Evolutionary conservation across 2,329 filamentous ascomycete species (phyloP).

Genomic region (Dothiorella sarmentorum): DNA sequence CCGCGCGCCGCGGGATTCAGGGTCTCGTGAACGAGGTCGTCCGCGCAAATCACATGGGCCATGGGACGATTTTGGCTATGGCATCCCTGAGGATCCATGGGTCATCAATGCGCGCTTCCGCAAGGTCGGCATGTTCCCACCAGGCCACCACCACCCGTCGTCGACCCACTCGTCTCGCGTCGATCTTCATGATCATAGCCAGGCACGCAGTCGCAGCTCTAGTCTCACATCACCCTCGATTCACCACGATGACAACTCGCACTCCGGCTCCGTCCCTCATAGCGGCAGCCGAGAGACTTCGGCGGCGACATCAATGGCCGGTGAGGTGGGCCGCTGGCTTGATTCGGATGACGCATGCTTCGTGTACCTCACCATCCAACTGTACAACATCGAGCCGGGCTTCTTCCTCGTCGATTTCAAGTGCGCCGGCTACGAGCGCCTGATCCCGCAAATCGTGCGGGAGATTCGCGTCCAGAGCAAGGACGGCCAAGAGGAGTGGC

Average conservation of each 20-base stretch:
- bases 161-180: conserved; percentile 49
- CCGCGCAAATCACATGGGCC: conserved; percentile 42
- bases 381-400: conserved; percentile 85
- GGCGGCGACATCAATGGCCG: conserved; percentile 34
- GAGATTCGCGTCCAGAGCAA: conserved; percentile 32
- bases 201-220: conserved; percentile 10
- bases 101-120: conserved; percentile 87
- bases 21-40: conserved; percentile 31
- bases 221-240: conserved; percentile 3
- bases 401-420: conserved; percentile 97
- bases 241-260: conserved; percentile 7
- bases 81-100: conserved; percentile 91
- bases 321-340: conserved; percentile 30
- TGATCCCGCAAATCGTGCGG: conserved; percentile 50
- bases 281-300: conserved; percentile 32
- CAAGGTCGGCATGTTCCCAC: conserved; percentile 69
- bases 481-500: conserved; percentile 21
- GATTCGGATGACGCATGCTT: conserved; percentile 68
- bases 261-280: conserved; percentile 21
- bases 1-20: conserved; percentile 5
- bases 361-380: conserved; percentile 92
- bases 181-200: conserved; percentile 37
- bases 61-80: conserved; percentile 62
- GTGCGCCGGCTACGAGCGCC: conserved; percentile 93
- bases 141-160: conserved; percentile 47